Evolutionary conservation across 2,329 filamentous ascomycete species (phyloP).

Genomic region (Trichoderma aggressivum): DNA sequence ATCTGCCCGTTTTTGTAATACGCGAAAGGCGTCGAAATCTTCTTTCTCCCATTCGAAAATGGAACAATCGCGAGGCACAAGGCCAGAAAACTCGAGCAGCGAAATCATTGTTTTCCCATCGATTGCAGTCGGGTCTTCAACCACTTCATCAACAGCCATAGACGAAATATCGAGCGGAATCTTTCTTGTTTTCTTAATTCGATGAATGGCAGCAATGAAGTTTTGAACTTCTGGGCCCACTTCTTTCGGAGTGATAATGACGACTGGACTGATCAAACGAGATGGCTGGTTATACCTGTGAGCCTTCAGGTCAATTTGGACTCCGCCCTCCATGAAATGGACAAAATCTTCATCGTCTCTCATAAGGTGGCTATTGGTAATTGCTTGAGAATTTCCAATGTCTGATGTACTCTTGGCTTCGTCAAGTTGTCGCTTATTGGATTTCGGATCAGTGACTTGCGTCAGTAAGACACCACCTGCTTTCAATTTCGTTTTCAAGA

Average conservation of each 20-base stretch:
- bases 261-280: background rate
- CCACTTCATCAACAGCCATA: conserved; percentile 19
- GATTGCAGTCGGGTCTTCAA: conserved; percentile 20
- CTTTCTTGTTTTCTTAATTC: background rate
- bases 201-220: background rate
- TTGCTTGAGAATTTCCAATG: background rate
- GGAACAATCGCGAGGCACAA: conserved; percentile 23
- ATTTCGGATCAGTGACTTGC: background rate
- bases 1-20: conserved; percentile 35
- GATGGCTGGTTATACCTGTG: background rate
- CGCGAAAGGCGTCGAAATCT: conserved; percentile 41
- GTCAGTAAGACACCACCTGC: conserved; percentile 30
- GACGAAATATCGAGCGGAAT: background rate
- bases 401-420: background rate
- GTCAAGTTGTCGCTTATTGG: background rate
- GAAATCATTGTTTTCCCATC: conserved; percentile 40
- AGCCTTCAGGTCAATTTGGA: background rate
- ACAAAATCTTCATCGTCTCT: background rate
- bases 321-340: background rate
- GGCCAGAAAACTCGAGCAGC: conserved; percentile 41
- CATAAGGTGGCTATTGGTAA: background rate
- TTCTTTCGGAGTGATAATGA: background rate
- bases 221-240: background rate
- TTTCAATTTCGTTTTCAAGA: conserved; percentile 27
- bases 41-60: conserved; percentile 40